Evolutionary conservation across 805 yeast genomes (phyloP).

Genomic region (Monosporozyma yasuniensis): DNA sequence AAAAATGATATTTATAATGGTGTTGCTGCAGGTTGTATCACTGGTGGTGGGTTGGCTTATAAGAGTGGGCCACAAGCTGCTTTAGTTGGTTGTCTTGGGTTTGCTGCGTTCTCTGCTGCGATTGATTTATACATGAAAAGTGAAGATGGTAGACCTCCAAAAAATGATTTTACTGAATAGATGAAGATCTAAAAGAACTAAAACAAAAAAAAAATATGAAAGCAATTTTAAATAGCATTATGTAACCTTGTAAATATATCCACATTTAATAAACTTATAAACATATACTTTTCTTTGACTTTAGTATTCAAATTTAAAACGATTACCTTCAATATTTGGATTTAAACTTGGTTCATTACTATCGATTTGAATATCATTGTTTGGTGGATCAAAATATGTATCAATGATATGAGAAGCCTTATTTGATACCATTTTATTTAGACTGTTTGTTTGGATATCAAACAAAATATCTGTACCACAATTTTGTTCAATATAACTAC

Average conservation of each 20-base stretch:
- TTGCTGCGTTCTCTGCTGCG: constrained; percentile 90
- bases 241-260: neutral
- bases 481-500: neutral
- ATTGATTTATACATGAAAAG: constrained; percentile 78
- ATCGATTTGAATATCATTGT: neutral
- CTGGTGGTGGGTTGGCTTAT: constrained; percentile 92
- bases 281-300: neutral
- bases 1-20: constrained; percentile 91
- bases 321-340: neutral
- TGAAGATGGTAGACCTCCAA: constrained; percentile 77
- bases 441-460: neutral
- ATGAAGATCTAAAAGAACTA: neutral
- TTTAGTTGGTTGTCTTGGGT: constrained; percentile 88
- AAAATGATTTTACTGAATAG: constrained; percentile 70
- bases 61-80: constrained; percentile 94
- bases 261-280: neutral
- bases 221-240: neutral
- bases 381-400: neutral
- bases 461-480: neutral
- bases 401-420: neutral
- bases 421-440: neutral
- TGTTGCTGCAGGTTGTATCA: constrained; percentile 85
- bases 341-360: neutral
- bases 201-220: neutral
- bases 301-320: neutral